Conservation (phyloP, 495 filamentous ascomycete species). For the Aspergillus bridgeri region DNA sequence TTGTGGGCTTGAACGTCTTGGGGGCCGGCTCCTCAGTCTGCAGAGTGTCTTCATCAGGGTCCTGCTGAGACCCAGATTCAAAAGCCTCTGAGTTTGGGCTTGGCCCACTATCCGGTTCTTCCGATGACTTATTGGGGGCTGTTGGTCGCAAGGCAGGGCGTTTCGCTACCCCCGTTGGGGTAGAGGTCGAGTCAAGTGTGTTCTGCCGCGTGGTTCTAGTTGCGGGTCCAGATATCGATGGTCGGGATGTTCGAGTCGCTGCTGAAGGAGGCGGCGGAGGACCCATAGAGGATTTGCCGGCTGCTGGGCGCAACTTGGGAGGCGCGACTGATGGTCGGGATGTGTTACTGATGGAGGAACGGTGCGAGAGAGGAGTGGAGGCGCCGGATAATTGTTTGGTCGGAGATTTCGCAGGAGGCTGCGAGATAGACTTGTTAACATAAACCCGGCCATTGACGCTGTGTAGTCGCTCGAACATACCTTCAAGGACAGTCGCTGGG, state of each 20-base stretch:
- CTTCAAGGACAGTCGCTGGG: conserved; percentile 53
- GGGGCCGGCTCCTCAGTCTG: conserved; percentile 18
- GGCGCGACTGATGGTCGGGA: conserved; percentile 40
- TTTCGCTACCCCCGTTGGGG: conserved; percentile 30
- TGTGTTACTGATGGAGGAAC: conserved; percentile 48
- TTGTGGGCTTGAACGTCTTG: conserved; percentile 27
- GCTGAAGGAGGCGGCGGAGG: conserved; percentile 49
- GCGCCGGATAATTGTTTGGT: conserved; percentile 68
- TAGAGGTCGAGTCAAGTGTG: conserved; percentile 22
- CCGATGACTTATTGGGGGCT: conserved; percentile 25
- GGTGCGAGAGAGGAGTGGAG: conserved; percentile 50
- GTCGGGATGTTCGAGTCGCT: conserved; percentile 31
- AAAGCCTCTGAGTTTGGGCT: conserved; percentile 32
- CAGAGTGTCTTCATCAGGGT: conserved; percentile 19
- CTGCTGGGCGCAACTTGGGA: conserved; percentile 51
- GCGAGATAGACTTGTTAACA: conserved; percentile 10
- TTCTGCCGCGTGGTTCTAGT: conserved; percentile 36
- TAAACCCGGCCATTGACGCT: neutral
- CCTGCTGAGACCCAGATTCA: conserved; percentile 25
- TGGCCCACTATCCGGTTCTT: conserved; percentile 24
- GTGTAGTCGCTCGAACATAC: conserved; percentile 39
- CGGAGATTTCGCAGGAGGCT: conserved; percentile 78
- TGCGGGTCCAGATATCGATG: conserved; percentile 36
- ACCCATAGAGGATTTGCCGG: conserved; percentile 62
- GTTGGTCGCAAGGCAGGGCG: conserved; percentile 38